Percentiles rank a stretch among this genome's conserved stretches.
Evolutionary conservation across 768 basidiomycete species (phyloP).

Genomic region (Pisolithus marmoratus): DNA sequence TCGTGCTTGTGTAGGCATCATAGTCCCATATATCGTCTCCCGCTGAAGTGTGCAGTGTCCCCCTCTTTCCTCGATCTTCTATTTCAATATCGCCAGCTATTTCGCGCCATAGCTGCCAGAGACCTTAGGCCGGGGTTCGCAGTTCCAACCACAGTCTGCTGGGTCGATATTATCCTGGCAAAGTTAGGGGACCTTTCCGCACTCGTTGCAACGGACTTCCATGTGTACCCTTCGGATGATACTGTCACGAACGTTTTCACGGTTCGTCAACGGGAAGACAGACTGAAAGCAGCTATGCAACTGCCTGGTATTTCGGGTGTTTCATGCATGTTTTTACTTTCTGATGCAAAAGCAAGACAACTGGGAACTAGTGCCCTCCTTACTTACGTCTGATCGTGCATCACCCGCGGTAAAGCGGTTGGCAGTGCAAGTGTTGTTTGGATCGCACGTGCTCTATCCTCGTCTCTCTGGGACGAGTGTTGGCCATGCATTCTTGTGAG

Average conservation of each 20-base stretch:
- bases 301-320: constrained; percentile 48
- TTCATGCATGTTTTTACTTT: not conserved
- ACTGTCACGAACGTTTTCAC: constrained; percentile 26
- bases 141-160: constrained; percentile 45
- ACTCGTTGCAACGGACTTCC: constrained; percentile 24
- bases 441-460: constrained; percentile 47
- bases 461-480: constrained; percentile 19
- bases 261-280: constrained; percentile 44
- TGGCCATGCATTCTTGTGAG: constrained; percentile 16
- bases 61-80: constrained; percentile 32
- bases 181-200: constrained; percentile 40
- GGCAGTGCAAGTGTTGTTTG: constrained; percentile 50
- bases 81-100: constrained; percentile 47
- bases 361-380: constrained; percentile 43
- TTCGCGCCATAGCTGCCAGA: constrained; percentile 38
- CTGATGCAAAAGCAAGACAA: constrained; percentile 35
- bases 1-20: constrained; percentile 17
- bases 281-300: constrained; percentile 55
- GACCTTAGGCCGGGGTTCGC: constrained; percentile 18
- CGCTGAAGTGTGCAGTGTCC: constrained; percentile 25
- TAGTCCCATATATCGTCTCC: not conserved
- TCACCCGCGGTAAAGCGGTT: constrained; percentile 62
- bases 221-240: constrained; percentile 4
- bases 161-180: constrained; percentile 58
- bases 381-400: constrained; percentile 41